These are phyloP conservation scores for Corymbia calophylla DNA, from an alignment of 441 rosid species.

Conservation along the genomic window DNA sequence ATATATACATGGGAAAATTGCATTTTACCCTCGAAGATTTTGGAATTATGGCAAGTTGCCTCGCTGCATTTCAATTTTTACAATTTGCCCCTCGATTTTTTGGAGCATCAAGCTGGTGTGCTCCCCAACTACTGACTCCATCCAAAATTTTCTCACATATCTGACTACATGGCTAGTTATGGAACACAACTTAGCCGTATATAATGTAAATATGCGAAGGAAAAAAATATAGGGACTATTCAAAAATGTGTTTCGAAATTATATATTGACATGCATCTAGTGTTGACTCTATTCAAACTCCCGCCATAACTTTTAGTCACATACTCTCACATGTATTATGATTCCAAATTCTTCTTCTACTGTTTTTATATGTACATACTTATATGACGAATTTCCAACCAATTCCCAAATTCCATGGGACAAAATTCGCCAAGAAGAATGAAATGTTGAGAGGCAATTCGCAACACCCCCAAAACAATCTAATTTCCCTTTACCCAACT, in stretches of 20 bases:
- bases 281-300: not conserved
- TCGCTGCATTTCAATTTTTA: not conserved
- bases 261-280: not conserved
- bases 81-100: not conserved
- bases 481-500: not conserved
- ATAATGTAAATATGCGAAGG: not conserved
- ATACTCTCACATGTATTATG: not conserved
- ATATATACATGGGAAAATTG: accelerated
- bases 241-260: not conserved
- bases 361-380: not conserved
- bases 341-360: not conserved
- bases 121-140: not conserved
- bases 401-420: not conserved
- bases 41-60: not conserved
- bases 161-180: not conserved
- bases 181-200: not conserved
- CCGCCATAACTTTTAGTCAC: not conserved
- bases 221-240: not conserved
- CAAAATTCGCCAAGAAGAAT: not conserved
- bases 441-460: not conserved
- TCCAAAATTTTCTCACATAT: not conserved
- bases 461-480: not conserved
- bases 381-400: not conserved
- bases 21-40: not conserved
- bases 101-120: accelerated